phyloP scores from a whole-genome alignment of 2,329 filamentous ascomycete species.

The Fusarium sulawesiense region DNA sequence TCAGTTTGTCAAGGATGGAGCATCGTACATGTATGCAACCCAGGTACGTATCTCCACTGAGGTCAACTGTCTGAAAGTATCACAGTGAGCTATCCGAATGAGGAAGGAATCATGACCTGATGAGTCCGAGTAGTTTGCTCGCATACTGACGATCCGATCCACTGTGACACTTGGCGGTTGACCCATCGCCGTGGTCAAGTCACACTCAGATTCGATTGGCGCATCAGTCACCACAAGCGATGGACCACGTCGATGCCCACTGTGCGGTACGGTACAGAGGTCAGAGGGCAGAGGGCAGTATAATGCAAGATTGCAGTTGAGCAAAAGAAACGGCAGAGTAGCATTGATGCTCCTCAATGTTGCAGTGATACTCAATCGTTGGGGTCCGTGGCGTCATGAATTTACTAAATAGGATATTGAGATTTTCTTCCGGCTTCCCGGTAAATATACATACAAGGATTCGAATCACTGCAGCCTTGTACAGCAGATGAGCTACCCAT shows the following conservation, averaged over 20 bases:
- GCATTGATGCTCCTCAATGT: not conserved
- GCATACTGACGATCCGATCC: conserved; percentile 25
- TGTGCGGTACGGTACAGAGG: not conserved
- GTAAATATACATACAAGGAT: not conserved
- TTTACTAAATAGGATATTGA: not conserved
- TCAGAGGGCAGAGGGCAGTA: not conserved
- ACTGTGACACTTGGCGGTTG: conserved; percentile 10
- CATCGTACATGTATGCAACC: not conserved
- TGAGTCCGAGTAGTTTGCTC: not conserved
- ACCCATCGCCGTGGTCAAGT: conserved; percentile 19
- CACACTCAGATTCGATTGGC: conserved; percentile 1
- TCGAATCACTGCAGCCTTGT: not conserved
- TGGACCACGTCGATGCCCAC: not conserved
- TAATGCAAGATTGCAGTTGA: not conserved
- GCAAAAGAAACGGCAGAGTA: not conserved
- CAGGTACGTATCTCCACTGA: not conserved
- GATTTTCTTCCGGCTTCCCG: conserved; percentile 16
- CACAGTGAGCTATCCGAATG: conserved; percentile 17
- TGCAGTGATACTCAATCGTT: not conserved
- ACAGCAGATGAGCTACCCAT: not conserved
- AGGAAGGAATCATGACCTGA: conserved; percentile 23
- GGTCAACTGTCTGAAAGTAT: not conserved
- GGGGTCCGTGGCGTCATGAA: conserved; percentile 24
- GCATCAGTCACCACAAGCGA: conserved; percentile 9
- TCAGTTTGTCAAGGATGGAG: conserved; percentile 2